Base-by-base conservation (phyloP, 2,329 filamentous ascomycete genomes). In the Cordyceps cateniannulata region DNA sequence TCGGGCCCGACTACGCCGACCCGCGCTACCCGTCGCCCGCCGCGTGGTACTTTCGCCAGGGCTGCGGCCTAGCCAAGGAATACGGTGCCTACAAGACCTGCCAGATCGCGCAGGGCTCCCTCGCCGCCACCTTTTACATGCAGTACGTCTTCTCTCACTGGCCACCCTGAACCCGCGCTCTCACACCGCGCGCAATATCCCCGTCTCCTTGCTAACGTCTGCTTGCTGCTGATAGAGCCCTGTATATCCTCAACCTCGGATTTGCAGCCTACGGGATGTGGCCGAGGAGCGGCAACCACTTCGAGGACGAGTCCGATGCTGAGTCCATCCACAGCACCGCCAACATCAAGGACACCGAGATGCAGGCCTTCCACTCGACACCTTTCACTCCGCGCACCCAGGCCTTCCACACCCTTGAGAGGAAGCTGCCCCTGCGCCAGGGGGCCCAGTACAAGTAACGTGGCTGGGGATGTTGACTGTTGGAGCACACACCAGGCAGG, bases 21-120 rank as follows among this genome's bases (percentile, higher is more conserved):
- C 74, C 83, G 6, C 72, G 78, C 48, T 81, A 86, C 67, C 82
- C 81, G 5, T 85, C 86, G 67, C 78, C 79, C 27, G 79, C 84
- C 27, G 82, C 88, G 7, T 93, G 90, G 90, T 93, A 92, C 71
- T 84, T 93, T 66, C 81, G 82, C 59, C 85, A 88, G 71, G 84
- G 83, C 63, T 93, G 90, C 75, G 77, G 73, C 58, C 79, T 87
- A 42, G 85, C 86, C 2, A 77, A 76, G 58, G 76, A 80, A 5
- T 79, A 79, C 63, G 74, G 73, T 54, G 80, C 82, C 29, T 77
- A 82, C 52, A 74, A 79, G 59, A 85, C 83, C 67, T 93, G 90
- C 72, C 73, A 79, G 68, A 80, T 89, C 70, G 88, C 89, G 7
- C 88, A 91, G 71, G 83, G 80, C 57, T 79, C 81, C 16, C 88